These are phyloP conservation scores for Sarocladium kiliense DNA, from an alignment of 2,329 filamentous ascomycete genomes.

Conservation along the genomic window DNA sequence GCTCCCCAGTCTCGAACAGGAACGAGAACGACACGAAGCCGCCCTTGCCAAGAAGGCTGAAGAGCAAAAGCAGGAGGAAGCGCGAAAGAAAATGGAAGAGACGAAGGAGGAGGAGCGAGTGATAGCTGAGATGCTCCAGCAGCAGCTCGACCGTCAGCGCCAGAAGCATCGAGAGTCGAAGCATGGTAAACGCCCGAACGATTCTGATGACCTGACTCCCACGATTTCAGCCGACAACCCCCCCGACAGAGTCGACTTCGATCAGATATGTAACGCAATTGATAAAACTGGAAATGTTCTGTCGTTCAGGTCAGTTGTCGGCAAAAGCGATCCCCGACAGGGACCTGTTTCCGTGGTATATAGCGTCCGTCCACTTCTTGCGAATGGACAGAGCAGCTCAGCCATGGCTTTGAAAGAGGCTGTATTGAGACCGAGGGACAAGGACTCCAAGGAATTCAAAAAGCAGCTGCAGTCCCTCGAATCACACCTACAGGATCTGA, in stretches of 20 bases:
- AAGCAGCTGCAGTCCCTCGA: constrained; percentile 74
- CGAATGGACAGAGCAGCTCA: constrained; percentile 48
- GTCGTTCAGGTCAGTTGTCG: constrained; percentile 65
- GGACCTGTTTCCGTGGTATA: constrained; percentile 65
- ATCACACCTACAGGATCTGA: constrained; percentile 68
- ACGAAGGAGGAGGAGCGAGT: constrained; percentile 64
- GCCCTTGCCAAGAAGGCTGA: constrained; percentile 57
- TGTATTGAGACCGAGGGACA: constrained; percentile 47
- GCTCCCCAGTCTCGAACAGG: constrained; percentile 82
- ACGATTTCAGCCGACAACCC: constrained; percentile 13
- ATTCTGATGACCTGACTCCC: constrained; percentile 22
- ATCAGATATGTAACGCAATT: constrained; percentile 59
- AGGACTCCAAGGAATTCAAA: constrained; percentile 61
- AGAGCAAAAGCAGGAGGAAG: constrained; percentile 49
- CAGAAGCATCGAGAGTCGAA: constrained; percentile 60
- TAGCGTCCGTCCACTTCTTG: constrained; percentile 64
- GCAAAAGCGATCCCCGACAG: constrained; percentile 60
- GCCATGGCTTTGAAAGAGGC: constrained; percentile 72
- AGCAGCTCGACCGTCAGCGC: constrained; percentile 64
- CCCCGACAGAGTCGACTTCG: constrained; percentile 50
- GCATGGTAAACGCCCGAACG: constrained; percentile 49
- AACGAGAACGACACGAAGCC: constrained; percentile 78
- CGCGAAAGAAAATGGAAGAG: constrained; percentile 49
- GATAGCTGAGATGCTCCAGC: constrained; percentile 65
- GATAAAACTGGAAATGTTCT: constrained; percentile 60